Base-by-base conservation (phyloP, 2,329 filamentous ascomycete species). In the Fusarium anthophilum region DNA sequence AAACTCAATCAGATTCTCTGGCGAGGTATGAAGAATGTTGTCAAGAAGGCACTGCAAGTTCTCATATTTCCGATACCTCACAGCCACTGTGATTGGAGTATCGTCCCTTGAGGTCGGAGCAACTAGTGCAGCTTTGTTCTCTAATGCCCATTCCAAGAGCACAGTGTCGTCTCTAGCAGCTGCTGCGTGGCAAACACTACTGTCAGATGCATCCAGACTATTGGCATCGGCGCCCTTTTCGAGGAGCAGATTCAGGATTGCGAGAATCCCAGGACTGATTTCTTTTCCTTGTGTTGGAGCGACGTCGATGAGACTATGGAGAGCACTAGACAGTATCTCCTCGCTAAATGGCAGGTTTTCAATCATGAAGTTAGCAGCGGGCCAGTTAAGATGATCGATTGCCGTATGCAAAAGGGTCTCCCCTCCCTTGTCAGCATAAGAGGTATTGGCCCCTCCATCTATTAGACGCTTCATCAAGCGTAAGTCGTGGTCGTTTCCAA, bases 311-410 rank as follows among this genome's bases (percentile, higher is more conserved):
- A 51, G 8, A 8, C 0, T 2, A 8, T 26, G 48, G 2, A 53
- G 48, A 11, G 30, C 30, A 6, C 30, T 53, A 7, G 9, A 15
- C 1, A 53, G 6, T 37, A 15, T 26, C 3, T 20, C n/a, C 0
- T 26, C 4, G 3, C 4, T 20, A 8, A 15, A 20, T 1, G n/a
- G 2, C 0, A 53, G 0, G 15, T 2, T 53, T 0, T 3, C 2
- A 6, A 53, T 4, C 8, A 53, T 6, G 3, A 26, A 53, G 3
- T 9, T 3, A 2, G 30, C 4, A 3, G 48, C n/a, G 2, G 12
- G 0, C 48, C 48, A 53, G 3, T 53, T 53, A 17, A 37, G 10
- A 14, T 24, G 17, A 8, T 26, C 6, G 5, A 53, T 26, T 26
- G 48, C 48, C 4, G 9, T 11, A 20, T 53, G n/a, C 2, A 51